These are phyloP conservation scores for Suillus variegatus DNA, from an alignment of 768 basidiomycete genomes.

Conservation along the genomic window DNA sequence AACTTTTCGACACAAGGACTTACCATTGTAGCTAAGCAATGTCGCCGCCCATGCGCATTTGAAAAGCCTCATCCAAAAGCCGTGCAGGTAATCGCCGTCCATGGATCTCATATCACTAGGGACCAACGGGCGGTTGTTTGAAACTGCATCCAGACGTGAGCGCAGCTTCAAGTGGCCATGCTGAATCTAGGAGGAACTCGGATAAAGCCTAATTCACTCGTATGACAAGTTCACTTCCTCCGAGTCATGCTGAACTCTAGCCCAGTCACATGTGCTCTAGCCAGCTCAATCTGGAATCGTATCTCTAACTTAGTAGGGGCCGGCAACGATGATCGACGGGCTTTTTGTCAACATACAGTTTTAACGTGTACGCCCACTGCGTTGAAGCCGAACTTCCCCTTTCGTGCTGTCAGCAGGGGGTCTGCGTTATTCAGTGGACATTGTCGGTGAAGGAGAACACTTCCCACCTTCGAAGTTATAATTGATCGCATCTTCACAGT, in stretches of 20 bases:
- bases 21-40: background rate
- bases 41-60: background rate
- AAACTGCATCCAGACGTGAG: background rate
- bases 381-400: background rate
- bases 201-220: slow-evolving; percentile 1
- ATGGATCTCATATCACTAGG: background rate
- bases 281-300: background rate
- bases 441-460: background rate
- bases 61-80: slow-evolving; percentile 1
- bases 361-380: background rate
- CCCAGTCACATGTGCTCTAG: background rate
- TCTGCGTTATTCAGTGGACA: background rate
- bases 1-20: background rate
- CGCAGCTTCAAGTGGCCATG: background rate
- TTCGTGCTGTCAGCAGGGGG: background rate
- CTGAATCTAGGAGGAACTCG: background rate
- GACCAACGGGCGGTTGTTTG: background rate
- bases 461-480: background rate
- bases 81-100: background rate
- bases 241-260: background rate
- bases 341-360: background rate
- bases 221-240: background rate
- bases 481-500: background rate
- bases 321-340: background rate
- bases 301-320: background rate